Evolutionary conservation across 75 land plant genomes (phyloP).

Genomic region (Cunninghamia lanceolata): DNA sequence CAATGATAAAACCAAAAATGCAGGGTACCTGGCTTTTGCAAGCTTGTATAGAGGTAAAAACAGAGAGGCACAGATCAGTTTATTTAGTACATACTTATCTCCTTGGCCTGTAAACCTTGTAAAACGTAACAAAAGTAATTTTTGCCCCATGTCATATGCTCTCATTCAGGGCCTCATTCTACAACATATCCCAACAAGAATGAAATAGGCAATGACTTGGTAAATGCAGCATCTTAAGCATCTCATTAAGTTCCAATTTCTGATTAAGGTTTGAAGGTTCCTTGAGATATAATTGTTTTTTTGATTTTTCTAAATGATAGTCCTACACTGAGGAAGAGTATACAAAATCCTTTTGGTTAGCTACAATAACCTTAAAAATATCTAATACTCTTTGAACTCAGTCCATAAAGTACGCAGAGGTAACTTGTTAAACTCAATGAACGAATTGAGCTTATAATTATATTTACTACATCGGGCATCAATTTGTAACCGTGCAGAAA

Average conservation of each 20-base stretch:
- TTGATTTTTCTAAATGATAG: not conserved
- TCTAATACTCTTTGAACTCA: not conserved
- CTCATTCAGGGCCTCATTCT: not conserved
- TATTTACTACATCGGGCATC: no score
- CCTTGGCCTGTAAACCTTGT: not conserved
- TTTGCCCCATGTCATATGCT: not conserved
- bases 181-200: not conserved
- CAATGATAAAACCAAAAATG: not conserved
- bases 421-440: no score
- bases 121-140: not conserved
- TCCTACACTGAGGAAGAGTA: not conserved
- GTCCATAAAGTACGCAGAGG: no score
- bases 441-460: no score
- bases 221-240: not conserved
- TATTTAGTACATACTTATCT: not conserved
- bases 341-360: not conserved
- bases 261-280: not conserved
- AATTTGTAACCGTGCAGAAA: no score
- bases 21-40: not conserved
- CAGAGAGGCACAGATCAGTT: not conserved
- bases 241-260: not conserved
- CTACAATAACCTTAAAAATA: not conserved
- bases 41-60: not conserved
- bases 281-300: no score
- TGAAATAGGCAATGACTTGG: not conserved